Evolutionary conservation across 164 flowering plant species (phyloP), one percentile per base, ranked within the genome.

Genomic region (Magnolia kwangsiensis): DNA sequence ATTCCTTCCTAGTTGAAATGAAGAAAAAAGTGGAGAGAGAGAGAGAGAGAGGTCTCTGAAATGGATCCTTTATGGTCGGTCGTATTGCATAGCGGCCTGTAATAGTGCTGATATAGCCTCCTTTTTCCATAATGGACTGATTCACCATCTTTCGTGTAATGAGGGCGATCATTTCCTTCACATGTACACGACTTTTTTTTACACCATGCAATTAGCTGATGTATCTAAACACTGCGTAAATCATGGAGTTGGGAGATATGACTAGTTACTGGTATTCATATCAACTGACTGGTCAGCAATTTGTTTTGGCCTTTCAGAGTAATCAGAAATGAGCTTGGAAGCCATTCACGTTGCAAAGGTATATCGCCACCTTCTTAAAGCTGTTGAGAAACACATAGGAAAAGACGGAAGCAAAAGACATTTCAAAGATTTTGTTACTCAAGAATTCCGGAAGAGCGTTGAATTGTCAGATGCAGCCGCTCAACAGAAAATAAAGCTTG

Each of bases 341-440:
- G 83, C 70, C 8, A 50, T 88, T 84, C 82, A 82, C 66, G 88
- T 84, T 75, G 81, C 82, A 13, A 86, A 72, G 78, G 88, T 81
- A 10, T 92, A 85, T 74, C 88, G 91, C 37, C 82, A 81, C 50
- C 88, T 91, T 58, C 86, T 92, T 51, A 91, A 82, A 82, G 86
- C 97, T 24, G 86, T 91, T 58, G 83, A 79, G 75, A 88, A 87
- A 37, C 93, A 94, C 77, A 82, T 92, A 45, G 97, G 91, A 21
- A 83, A 81, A 7, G 95, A 94, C 69, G 95, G 88, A 10, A 77
- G 82, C 79, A 88, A 90, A 79, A 81, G 72, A 76, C 98, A 91
- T 82, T 94, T 91, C 72, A 81, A 75, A 19, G 94, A 94, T 72
- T 91, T 77, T 72, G 83, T 96, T 49, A 80, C 78, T 0, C 79